Percentiles rank a stretch among this genome's conserved stretches.
Conservation (phyloP, 257 asterid genomes). For the Knoxia roxburghii region DNA sequence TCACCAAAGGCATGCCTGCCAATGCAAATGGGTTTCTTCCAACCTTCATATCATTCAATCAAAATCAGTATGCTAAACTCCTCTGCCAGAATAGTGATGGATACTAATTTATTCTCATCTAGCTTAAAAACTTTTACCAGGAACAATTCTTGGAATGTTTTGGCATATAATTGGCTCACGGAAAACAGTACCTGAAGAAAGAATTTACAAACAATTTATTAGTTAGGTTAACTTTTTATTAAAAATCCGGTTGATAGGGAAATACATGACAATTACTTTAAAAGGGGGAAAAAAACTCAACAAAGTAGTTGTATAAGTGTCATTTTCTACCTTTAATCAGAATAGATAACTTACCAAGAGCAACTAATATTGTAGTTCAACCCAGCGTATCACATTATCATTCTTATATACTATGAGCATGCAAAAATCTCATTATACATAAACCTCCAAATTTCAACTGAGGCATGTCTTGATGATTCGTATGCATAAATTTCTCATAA, state of each 20-base stretch:
- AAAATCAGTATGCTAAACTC: neutral
- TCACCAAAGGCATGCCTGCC: conserved; percentile 98
- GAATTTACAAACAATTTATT: conserved; percentile 2
- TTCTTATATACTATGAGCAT: neutral
- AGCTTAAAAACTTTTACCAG: conserved; percentile 45
- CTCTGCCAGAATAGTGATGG: conserved; percentile 15
- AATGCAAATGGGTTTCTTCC: conserved; percentile 91
- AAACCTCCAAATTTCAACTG: neutral
- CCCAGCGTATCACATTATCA: neutral
- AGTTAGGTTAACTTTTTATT: neutral
- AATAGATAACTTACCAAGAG: neutral
- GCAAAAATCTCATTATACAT: neutral
- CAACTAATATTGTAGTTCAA: neutral
- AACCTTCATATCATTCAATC: conserved; percentile 43
- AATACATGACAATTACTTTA: neutral
- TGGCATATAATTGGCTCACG: conserved; percentile 87
- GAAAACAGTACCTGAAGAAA: conserved; percentile 73
- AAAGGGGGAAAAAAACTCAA: neutral
- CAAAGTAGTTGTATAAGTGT: neutral
- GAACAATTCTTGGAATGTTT: conserved; percentile 75
- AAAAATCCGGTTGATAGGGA: neutral
- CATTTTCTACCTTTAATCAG: neutral
- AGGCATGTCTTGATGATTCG: neutral
- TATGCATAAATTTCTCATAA: neutral
- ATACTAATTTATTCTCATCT: conserved; percentile 12